phyloP scores from a whole-genome alignment of 495 filamentous ascomycete genomes.

The Achaetomiella virescens region DNA sequence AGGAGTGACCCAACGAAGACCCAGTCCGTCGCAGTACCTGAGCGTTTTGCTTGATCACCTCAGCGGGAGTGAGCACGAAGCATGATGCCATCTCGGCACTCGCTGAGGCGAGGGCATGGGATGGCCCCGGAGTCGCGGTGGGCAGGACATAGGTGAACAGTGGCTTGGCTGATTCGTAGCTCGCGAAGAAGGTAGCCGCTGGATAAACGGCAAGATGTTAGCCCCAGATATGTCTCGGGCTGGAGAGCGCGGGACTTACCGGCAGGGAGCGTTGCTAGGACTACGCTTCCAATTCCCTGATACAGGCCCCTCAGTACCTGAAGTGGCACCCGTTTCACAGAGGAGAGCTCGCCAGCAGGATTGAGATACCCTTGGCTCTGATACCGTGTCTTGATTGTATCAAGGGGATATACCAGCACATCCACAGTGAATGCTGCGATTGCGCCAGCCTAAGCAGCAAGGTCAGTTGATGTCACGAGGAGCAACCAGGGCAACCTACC shows the following conservation, averaged over 20 bases:
- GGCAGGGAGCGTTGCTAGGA: slow-evolving; percentile 80
- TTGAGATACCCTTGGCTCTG: slow-evolving; percentile 66
- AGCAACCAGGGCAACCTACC: too few relatives aligned
- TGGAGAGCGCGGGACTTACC: slow-evolving; percentile 41
- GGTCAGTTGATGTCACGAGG: too few relatives aligned
- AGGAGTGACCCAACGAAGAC: slow-evolving; percentile 20
- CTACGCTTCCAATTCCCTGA: slow-evolving; percentile 81
- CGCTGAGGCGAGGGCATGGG: slow-evolving; percentile 66
- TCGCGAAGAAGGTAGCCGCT: slow-evolving; percentile 88
- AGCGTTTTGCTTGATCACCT: slow-evolving; percentile 90
- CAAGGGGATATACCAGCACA: slow-evolving; percentile 72
- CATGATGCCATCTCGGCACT: slow-evolving; percentile 76
- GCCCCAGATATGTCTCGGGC: neutral
- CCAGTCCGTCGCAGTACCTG: slow-evolving; percentile 52
- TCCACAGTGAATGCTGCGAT: slow-evolving; percentile 75
- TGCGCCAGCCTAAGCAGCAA: slow-evolving; percentile 59
- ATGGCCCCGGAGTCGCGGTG: slow-evolving; percentile 50
- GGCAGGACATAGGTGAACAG: slow-evolving; percentile 33
- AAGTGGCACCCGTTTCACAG: slow-evolving; percentile 34
- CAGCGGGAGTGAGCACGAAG: slow-evolving; percentile 77
- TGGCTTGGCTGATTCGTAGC: slow-evolving; percentile 71
- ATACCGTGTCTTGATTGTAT: slow-evolving; percentile 80
- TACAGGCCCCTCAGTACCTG: slow-evolving; percentile 65
- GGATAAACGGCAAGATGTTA: neutral
- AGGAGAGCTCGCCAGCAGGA: slow-evolving; percentile 22